Evolutionary conservation across 2,329 filamentous ascomycete genomes (phyloP).

Genomic region (Dothideomycetes sp.): DNA sequence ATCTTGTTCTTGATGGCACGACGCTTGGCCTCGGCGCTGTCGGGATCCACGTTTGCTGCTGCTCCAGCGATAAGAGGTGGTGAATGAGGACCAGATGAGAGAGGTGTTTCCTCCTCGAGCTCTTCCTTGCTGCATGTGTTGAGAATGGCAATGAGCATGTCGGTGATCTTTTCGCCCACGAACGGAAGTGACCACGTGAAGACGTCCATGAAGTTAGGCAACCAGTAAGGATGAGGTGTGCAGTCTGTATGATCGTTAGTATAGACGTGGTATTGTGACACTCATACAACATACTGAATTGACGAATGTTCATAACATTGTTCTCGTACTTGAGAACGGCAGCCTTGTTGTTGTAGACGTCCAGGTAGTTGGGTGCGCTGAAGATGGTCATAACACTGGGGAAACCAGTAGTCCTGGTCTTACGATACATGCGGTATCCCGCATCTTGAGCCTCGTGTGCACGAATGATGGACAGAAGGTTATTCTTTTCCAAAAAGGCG

Average conservation of each 20-base stretch:
- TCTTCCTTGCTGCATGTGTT: slow-evolving; percentile 99
- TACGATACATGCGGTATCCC: slow-evolving; percentile 97
- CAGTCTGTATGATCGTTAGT: slow-evolving; percentile 48
- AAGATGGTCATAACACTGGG: slow-evolving; percentile 99
- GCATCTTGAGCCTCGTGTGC: slow-evolving; percentile 98
- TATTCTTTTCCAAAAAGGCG: slow-evolving; percentile 98
- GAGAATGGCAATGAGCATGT: slow-evolving; percentile 97
- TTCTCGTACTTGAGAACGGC: slow-evolving; percentile 99
- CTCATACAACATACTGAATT: slow-evolving; percentile 62
- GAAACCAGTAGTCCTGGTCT: slow-evolving; percentile 95
- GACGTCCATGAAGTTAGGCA: slow-evolving; percentile 99
- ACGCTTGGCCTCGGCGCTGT: slow-evolving; percentile 87
- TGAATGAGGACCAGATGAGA: slow-evolving; percentile 58
- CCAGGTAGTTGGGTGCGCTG: slow-evolving; percentile 95
- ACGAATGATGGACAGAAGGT: slow-evolving; percentile 89
- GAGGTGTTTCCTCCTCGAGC: slow-evolving; percentile 76
- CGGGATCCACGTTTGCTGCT: slow-evolving; percentile 53
- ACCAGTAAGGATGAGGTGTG: slow-evolving; percentile 97
- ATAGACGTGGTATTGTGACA: background rate
- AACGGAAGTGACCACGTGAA: slow-evolving; percentile 99
- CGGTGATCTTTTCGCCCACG: slow-evolving; percentile 95
- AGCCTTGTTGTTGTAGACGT: slow-evolving; percentile 99
- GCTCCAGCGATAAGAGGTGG: slow-evolving; percentile 51
- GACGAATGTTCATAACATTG: slow-evolving; percentile 99
- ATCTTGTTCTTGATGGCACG: slow-evolving; percentile 99